Evolutionary conservation across 1,284 basidiomycete genomes (phyloP).

Genomic region (Cryptococcus sp.): DNA sequence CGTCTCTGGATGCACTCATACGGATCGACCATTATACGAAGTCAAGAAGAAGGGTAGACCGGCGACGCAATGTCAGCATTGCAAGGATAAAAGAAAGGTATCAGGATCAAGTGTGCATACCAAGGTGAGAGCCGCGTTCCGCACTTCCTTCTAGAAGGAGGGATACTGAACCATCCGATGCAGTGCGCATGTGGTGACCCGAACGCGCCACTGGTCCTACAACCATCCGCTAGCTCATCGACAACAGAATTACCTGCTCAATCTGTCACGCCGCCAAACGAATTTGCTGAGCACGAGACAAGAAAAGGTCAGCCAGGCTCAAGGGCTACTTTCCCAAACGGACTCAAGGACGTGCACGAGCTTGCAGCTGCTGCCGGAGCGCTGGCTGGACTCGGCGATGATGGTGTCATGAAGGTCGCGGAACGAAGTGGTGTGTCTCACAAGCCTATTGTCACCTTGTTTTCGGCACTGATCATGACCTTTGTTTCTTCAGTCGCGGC

Average conservation of each 20-base stretch:
- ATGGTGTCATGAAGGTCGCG: constrained; percentile 28
- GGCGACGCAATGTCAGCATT: constrained; percentile 75
- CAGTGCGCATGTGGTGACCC: constrained; percentile 46
- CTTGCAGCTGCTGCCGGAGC: constrained; percentile 50
- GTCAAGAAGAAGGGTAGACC: constrained; percentile 78
- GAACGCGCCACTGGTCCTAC: constrained; percentile 13
- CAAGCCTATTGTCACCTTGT: constrained; percentile 28
- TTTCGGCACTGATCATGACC: not conserved
- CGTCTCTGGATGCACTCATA: constrained; percentile 72
- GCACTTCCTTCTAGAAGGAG: not conserved
- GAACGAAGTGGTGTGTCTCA: constrained; percentile 55
- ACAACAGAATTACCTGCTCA: constrained; percentile 21
- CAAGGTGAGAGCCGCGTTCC: constrained; percentile 37
- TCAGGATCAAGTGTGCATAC: constrained; percentile 52
- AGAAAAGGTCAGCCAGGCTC: constrained; percentile 46
- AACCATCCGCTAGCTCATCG: constrained; percentile 49
- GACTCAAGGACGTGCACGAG: constrained; percentile 53
- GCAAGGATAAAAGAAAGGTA: constrained; percentile 68
- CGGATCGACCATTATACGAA: constrained; percentile 72
- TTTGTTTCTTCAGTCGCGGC: constrained; percentile 26
- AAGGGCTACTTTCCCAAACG: constrained; percentile 50
- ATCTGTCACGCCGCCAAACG: not conserved
- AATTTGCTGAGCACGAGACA: constrained; percentile 27
- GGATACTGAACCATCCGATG: constrained; percentile 14
- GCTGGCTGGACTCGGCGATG: constrained; percentile 34